Evolutionary conservation across 176 grass and related monocot species (phyloP).

Genomic region (Metroxylon sagu): DNA sequence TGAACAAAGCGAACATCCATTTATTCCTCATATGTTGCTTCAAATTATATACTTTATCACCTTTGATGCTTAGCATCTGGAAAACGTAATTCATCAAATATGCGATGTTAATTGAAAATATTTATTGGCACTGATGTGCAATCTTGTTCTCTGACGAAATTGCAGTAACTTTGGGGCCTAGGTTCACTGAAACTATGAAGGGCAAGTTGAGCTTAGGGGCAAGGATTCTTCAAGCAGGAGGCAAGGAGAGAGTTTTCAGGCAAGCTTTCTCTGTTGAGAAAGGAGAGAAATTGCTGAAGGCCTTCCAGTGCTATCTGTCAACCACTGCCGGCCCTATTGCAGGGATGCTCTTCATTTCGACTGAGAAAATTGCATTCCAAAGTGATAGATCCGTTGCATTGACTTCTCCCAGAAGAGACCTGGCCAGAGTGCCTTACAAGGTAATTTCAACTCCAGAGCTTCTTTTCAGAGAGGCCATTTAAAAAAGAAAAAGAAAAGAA

Average conservation of each 20-base stretch:
- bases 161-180: no score
- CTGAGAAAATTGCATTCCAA: conserved; percentile 51
- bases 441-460: conserved; percentile 20
- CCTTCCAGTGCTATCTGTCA: conserved; percentile 79
- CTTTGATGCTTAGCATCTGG: no score
- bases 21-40: neutral
- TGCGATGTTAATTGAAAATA: no score
- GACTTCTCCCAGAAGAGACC: conserved; percentile 32
- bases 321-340: conserved; percentile 77
- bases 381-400: conserved; percentile 61
- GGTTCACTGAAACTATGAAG: conserved; percentile 52
- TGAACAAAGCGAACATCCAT: neutral
- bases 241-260: conserved; percentile 55
- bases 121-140: no score
- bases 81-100: no score
- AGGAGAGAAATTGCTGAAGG: conserved; percentile 63
- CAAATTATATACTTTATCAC: neutral
- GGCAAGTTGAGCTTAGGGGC: conserved; percentile 51
- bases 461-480: no score
- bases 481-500: no score
- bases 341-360: conserved; percentile 71
- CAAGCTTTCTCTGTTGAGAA: conserved; percentile 43
- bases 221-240: conserved; percentile 57
- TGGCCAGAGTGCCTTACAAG: conserved; percentile 62
- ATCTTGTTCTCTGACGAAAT: no score